Conservation (phyloP, 2,329 filamentous ascomycete genomes). For the Monosporascus ibericus region DNA sequence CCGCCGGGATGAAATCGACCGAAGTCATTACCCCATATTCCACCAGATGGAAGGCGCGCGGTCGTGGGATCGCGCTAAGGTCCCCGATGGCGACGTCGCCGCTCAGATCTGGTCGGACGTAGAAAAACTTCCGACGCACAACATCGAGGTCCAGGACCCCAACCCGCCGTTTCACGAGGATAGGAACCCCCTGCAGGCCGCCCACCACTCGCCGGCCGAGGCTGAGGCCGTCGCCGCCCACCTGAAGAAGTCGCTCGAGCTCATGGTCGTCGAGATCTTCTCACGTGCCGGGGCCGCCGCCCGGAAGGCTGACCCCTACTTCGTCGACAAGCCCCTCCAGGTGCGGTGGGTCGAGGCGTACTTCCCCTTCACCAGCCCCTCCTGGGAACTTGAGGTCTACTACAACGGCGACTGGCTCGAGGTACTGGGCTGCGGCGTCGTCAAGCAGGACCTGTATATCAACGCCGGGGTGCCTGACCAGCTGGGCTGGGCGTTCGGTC, state of each 20-base stretch:
- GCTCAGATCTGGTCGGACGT: constrained; percentile 65
- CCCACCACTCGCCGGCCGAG: constrained; percentile 67
- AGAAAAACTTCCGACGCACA: constrained; percentile 63
- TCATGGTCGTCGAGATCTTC: constrained; percentile 87
- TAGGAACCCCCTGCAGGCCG: constrained; percentile 74
- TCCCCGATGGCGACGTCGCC: constrained; percentile 52
- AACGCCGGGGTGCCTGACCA: constrained; percentile 69
- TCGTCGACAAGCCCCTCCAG: constrained; percentile 64
- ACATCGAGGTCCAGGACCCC: constrained; percentile 74
- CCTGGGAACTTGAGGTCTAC: constrained; percentile 93
- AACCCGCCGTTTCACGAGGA: constrained; percentile 72
- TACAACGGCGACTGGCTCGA: constrained; percentile 96
- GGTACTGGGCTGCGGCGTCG: constrained; percentile 86
- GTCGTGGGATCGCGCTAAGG: constrained; percentile 71
- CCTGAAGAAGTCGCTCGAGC: constrained; percentile 81
- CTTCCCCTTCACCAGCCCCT: constrained; percentile 94
- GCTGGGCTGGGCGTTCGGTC: constrained; percentile 90
- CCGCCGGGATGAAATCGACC: constrained; percentile 87
- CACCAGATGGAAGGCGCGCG: constrained; percentile 97
- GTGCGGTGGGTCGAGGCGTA: constrained; percentile 96
- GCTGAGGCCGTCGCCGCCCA: constrained; percentile 78
- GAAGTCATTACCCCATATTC: constrained; percentile 92
- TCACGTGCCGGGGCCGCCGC: constrained; percentile 65
- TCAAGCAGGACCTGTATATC: constrained; percentile 74
- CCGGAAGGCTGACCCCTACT: constrained; percentile 41